phyloP scores from a whole-genome alignment of 2,329 filamentous ascomycete genomes.

The Rutstroemia sydowiana region DNA sequence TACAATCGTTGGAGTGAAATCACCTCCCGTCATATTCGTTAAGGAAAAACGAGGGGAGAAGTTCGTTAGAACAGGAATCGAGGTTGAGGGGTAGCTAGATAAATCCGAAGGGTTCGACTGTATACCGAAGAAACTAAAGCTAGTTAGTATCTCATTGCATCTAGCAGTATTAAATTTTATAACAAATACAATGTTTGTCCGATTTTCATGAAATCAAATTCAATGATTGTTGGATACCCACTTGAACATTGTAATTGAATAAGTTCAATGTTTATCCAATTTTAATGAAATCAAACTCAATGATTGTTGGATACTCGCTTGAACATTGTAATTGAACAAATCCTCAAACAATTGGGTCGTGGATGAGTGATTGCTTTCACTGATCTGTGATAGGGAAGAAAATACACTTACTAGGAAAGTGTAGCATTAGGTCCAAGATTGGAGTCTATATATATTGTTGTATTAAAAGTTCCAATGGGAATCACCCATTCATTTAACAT shows the following conservation, averaged over 20 bases:
- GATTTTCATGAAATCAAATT: too few species aligned
- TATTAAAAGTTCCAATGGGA: not conserved
- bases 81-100: not conserved
- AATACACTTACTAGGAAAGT: not conserved
- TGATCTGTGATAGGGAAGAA: not conserved
- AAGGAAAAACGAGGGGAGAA: conserved; percentile 8
- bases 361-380: too few species aligned
- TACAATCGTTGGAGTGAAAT: conserved; percentile 1
- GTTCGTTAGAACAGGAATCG: conserved; percentile 3
- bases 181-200: too few species aligned
- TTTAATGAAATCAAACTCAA: too few species aligned
- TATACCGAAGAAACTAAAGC: conserved; percentile 9
- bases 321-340: too few species aligned
- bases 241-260: too few species aligned
- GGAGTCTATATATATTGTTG: conserved; percentile 1
- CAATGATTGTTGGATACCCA: too few species aligned
- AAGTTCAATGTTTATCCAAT: too few species aligned
- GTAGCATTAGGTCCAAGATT: conserved; percentile 5
- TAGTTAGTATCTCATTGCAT: not conserved
- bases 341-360: too few species aligned
- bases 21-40: conserved; percentile 3
- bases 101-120: not conserved
- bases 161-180: too few species aligned
- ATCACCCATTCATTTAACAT: conserved; percentile 4
- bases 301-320: too few species aligned